Base-by-base conservation (phyloP, 2,329 filamentous ascomycete genomes). In the Alternaria arborescens region DNA sequence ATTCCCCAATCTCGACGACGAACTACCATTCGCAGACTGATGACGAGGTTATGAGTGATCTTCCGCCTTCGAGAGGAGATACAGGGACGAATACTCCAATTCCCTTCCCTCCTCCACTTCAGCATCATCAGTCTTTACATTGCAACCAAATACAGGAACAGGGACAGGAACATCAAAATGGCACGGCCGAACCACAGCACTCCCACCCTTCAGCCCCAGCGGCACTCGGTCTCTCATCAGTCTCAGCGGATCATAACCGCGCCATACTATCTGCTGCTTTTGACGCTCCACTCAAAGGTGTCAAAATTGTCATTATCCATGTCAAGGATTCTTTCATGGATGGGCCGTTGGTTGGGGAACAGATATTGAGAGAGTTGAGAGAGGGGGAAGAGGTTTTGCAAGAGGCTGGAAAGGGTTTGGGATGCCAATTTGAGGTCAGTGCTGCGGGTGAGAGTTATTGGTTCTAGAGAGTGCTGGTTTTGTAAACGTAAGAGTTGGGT, bases 251-350 rank as follows among this genome's bases (percentile, higher is more conserved):
- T 22, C 73, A 74, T 50, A 71, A 62, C 32, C 70, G 69, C 18
- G 75, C 71, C 12, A 32, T 77, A 43, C 61, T 76, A 0, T 58
- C 68, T 0, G 71, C 75, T 4, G 70, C 70, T 3, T 71, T 76
- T 26, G 61, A 71, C 46, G 41, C 72, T 50, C 88, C 89, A 7
- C 82, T 99, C 5, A 82, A 84, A 53, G 93, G 93, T 0, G 76
- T 98, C 28, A 91, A 88, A 64, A 83, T 99, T 1, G 89, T 97
- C 51, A 88, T 98, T 56, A 98, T 98, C 38, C 95, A 99, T 75
- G 87, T 98, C 72, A 99, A 99, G 77, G 94, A 98, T 66, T 90
- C 86, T 22, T 81, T 97, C 56, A 82, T 84, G 8, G 93, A 97
- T 74, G 92, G 88, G 0, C 87, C 87, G 26, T 77, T 81, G 48